phyloP scores from a whole-genome alignment of 148 eudicot species.

The Heliosperma pusillum region DNA sequence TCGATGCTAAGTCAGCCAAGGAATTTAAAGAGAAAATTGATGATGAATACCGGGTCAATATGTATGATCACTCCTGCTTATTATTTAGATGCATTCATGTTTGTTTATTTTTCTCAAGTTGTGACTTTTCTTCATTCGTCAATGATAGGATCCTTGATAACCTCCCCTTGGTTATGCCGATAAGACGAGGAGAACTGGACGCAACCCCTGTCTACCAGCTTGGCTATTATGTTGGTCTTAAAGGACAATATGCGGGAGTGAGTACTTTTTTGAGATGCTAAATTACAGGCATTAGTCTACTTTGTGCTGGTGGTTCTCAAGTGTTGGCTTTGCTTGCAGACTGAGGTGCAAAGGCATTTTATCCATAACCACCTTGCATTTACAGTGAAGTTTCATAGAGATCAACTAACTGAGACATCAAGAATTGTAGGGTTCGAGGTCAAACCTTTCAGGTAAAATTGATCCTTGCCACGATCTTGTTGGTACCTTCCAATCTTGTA shows the following conservation, averaged over 20 bases:
- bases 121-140: constrained; percentile 6
- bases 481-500: constrained; percentile 2
- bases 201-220: constrained; percentile 52
- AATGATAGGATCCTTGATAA: constrained; percentile 58
- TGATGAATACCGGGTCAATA: constrained; percentile 57
- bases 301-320: constrained; percentile 11
- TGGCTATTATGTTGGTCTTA: constrained; percentile 58
- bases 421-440: constrained; percentile 50
- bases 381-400: constrained; percentile 41
- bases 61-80: constrained; percentile 27
- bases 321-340: constrained; percentile 29
- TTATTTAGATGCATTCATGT: constrained; percentile 3
- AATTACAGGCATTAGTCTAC: not conserved
- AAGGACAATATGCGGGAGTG: constrained; percentile 55
- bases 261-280: constrained; percentile 24
- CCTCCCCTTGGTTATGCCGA: constrained; percentile 60
- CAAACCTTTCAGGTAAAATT: constrained; percentile 43
- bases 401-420: constrained; percentile 36
- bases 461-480: not conserved
- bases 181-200: constrained; percentile 47
- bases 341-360: constrained; percentile 40
- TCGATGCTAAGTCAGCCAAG: constrained; percentile 53
- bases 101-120: not conserved
- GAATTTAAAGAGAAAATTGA: constrained; percentile 57
- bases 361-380: constrained; percentile 50